phyloP scores from a whole-genome alignment of 805 yeast genomes.

The Candida sanyiensis region DNA sequence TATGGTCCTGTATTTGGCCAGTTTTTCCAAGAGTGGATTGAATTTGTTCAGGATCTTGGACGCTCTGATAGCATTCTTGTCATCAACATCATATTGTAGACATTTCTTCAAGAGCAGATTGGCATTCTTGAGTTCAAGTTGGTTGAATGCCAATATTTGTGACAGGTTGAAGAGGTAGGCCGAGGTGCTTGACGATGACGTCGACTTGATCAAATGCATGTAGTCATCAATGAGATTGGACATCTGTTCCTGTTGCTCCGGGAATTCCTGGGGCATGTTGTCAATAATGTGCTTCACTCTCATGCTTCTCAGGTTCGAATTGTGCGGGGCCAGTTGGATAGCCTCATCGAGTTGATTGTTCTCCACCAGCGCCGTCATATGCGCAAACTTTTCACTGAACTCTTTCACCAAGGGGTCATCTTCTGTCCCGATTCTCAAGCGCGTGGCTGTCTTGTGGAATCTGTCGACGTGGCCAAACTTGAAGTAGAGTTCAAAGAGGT shows the following conservation, averaged over 20 bases:
- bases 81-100: slow-evolving; percentile 72
- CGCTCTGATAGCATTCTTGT: slow-evolving; percentile 47
- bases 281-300: slow-evolving; percentile 28
- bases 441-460: slow-evolving; percentile 15
- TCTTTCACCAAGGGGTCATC: slow-evolving; percentile 17
- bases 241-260: slow-evolving; percentile 15
- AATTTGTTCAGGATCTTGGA: slow-evolving; percentile 50
- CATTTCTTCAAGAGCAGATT: slow-evolving; percentile 48
- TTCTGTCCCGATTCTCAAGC: not conserved
- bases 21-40: slow-evolving; percentile 26
- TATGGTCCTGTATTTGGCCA: slow-evolving; percentile 39
- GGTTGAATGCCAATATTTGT: slow-evolving; percentile 42
- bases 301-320: slow-evolving; percentile 30
- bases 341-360: slow-evolving; percentile 30
- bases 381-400: slow-evolving; percentile 17
- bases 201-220: slow-evolving; percentile 21
- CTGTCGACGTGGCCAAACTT: slow-evolving; percentile 47
- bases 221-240: slow-evolving; percentile 23
- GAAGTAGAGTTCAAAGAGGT: slow-evolving; percentile 43
- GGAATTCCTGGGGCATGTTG: slow-evolving; percentile 10
- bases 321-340: slow-evolving; percentile 39
- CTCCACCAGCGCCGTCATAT: slow-evolving; percentile 18
- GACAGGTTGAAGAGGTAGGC: slow-evolving; percentile 28
- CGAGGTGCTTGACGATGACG: slow-evolving; percentile 25
- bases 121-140: slow-evolving; percentile 44